A percentile compares a stretch with the other conserved stretches of the same genome.
phyloP scores from a whole-genome alignment of 208 protist species.

The Leishmania amazonensis region DNA sequence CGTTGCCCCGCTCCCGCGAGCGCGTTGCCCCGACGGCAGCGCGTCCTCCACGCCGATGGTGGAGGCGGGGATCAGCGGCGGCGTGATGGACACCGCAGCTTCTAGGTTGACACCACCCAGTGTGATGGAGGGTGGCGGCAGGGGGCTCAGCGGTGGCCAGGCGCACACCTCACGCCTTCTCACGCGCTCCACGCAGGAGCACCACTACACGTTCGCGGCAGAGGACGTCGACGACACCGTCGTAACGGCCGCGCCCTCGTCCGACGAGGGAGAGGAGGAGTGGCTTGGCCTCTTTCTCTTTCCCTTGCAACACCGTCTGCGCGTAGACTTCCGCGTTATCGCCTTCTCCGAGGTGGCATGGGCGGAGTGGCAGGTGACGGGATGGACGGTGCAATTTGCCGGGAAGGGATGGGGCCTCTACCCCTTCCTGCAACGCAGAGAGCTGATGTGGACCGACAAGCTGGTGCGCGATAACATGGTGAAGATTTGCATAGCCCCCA shows the following conservation, averaged over 20 bases:
- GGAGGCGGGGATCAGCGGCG: slow-evolving; percentile 5
- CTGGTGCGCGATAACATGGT: slow-evolving; percentile 67
- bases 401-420: slow-evolving; percentile 79
- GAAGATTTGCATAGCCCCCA: slow-evolving; percentile 73
- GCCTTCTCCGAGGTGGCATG: slow-evolving; percentile 72
- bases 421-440: slow-evolving; percentile 58
- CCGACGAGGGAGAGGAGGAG: slow-evolving; percentile 40
- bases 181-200: slow-evolving; percentile 1
- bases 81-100: slow-evolving; percentile 9
- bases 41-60: slow-evolving; percentile 2
- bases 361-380: slow-evolving; percentile 69
- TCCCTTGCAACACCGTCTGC: slow-evolving; percentile 48
- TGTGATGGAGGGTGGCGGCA: background rate
- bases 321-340: slow-evolving; percentile 75
- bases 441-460: slow-evolving; percentile 71
- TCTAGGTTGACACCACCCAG: background rate
- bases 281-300: slow-evolving; percentile 73
- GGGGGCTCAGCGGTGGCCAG: background rate
- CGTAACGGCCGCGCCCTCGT: background rate
- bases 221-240: background rate
- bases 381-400: slow-evolving; percentile 48
- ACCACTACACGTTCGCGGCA: background rate
- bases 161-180: slow-evolving; percentile 11
- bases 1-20: slow-evolving; percentile 41
- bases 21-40: background rate